Percentiles rank a stretch among this genome's conserved stretches.
These are phyloP conservation scores for Sarocladium kiliense DNA, from an alignment of 2,329 filamentous ascomycete species.

Conservation along the genomic window DNA sequence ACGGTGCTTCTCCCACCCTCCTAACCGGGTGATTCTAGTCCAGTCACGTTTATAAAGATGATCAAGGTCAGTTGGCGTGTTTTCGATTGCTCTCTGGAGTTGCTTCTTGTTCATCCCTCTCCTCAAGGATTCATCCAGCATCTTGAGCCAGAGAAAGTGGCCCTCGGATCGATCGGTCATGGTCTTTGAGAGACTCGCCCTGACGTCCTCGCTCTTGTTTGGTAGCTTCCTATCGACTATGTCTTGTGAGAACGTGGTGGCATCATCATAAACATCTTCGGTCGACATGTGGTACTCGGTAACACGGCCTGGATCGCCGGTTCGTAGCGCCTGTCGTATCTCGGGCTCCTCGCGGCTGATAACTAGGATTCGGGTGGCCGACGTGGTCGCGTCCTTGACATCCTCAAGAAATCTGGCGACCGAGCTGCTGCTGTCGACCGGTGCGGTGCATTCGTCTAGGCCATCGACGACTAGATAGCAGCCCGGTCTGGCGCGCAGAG, in stretches of 20 bases:
- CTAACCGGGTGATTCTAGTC: slow-evolving; percentile 16
- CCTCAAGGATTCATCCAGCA: slow-evolving; percentile 21
- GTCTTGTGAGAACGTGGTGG: slow-evolving; percentile 15
- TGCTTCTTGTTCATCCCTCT: slow-evolving; percentile 22
- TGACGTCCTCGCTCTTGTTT: slow-evolving; percentile 18
- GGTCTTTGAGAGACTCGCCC: slow-evolving; percentile 15
- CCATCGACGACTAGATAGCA: slow-evolving; percentile 25
- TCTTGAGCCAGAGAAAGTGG: slow-evolving; percentile 28
- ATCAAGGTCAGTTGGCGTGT: slow-evolving; percentile 21
- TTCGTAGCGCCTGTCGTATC: slow-evolving; percentile 18
- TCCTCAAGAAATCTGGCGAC: slow-evolving; percentile 16
- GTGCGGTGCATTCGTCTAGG: slow-evolving; percentile 28
- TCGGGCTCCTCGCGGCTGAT: slow-evolving; percentile 19
- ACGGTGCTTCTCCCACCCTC: slow-evolving; percentile 13
- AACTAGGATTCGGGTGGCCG: slow-evolving; percentile 19
- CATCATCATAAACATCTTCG: slow-evolving; percentile 20
- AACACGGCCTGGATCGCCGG: neutral
- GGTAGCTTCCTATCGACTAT: slow-evolving; percentile 23
- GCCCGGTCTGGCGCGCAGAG: slow-evolving; percentile 12
- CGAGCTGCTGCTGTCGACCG: neutral
- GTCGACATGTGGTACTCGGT: slow-evolving; percentile 17
- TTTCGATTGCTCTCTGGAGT: slow-evolving; percentile 20
- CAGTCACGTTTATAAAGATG: slow-evolving; percentile 25
- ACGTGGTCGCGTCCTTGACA: slow-evolving; percentile 10
- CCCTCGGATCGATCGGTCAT: slow-evolving; percentile 23